These are phyloP conservation scores for Suaeda aralocaspica DNA, from an alignment of 148 eudicot genomes.

Conservation along the genomic window DNA sequence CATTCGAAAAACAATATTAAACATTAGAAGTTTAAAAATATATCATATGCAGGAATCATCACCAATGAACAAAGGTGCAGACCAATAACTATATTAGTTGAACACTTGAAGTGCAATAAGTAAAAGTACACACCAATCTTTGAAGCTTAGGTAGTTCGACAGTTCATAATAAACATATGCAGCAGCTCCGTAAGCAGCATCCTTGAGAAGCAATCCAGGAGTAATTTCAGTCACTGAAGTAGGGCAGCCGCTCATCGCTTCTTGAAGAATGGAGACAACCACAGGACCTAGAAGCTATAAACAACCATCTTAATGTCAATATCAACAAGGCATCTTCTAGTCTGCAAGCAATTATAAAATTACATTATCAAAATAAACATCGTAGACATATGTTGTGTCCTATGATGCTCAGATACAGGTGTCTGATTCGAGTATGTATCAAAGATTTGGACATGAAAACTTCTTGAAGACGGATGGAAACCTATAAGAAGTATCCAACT, in stretches of 20 bases:
- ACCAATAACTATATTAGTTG: slow-evolving; percentile 4
- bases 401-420: not conserved
- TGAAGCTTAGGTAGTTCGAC: slow-evolving; percentile 93
- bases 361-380: slow-evolving; percentile 4
- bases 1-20: not conserved
- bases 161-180: slow-evolving; percentile 97
- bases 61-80: slow-evolving; percentile 2
- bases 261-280: slow-evolving; percentile 94
- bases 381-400: not conserved
- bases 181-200: slow-evolving; percentile 98
- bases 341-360: slow-evolving; percentile 13
- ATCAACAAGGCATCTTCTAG: slow-evolving; percentile 20
- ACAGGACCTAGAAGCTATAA: slow-evolving; percentile 93
- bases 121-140: slow-evolving; percentile 66
- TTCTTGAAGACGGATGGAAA: not conserved
- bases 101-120: slow-evolving; percentile 5
- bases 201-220: slow-evolving; percentile 86
- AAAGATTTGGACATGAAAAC: not conserved
- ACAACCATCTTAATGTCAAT: slow-evolving; percentile 20
- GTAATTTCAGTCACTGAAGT: slow-evolving; percentile 75
- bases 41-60: not conserved
- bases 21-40: not conserved
- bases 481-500: too few species aligned
- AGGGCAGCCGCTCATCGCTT: slow-evolving; percentile 91
- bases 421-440: not conserved